These are phyloP conservation scores for Achaetomiella virescens DNA, from an alignment of 495 filamentous ascomycete species.

Conservation along the genomic window DNA sequence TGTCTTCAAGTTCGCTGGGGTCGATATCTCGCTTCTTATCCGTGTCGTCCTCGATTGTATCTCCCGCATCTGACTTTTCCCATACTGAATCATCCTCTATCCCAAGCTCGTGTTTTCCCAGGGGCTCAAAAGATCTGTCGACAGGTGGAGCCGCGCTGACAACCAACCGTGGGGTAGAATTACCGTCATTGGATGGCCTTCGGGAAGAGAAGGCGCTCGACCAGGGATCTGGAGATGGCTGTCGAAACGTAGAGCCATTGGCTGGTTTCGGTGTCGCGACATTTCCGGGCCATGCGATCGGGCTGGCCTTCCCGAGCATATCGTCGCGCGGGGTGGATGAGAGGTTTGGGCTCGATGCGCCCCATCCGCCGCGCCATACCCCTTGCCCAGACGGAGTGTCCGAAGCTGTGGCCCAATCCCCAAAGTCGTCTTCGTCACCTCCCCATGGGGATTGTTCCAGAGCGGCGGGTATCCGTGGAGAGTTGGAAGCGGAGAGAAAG, in stretches of 20 bases:
- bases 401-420: constrained; percentile 35
- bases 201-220: constrained; percentile 28
- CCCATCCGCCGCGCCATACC: constrained; percentile 36
- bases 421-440: constrained; percentile 36
- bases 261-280: constrained; percentile 27
- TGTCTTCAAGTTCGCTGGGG: neutral
- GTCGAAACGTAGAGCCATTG: constrained; percentile 31
- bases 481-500: constrained; percentile 35
- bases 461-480: constrained; percentile 26
- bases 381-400: constrained; percentile 21
- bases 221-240: constrained; percentile 51
- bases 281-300: constrained; percentile 38
- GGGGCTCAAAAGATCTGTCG: neutral
- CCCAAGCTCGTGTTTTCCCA: neutral
- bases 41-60: neutral
- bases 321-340: constrained; percentile 26
- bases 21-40: neutral
- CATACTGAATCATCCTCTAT: constrained; percentile 1
- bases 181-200: constrained; percentile 10
- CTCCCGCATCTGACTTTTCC: neutral
- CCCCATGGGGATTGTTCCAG: constrained; percentile 41
- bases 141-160: constrained; percentile 13
- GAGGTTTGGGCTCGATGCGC: constrained; percentile 28
- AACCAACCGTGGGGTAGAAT: constrained; percentile 19
- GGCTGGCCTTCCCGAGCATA: constrained; percentile 27